Conservation (phyloP, 2,329 filamentous ascomycete species). For the Neofusicoccum sp. region DNA sequence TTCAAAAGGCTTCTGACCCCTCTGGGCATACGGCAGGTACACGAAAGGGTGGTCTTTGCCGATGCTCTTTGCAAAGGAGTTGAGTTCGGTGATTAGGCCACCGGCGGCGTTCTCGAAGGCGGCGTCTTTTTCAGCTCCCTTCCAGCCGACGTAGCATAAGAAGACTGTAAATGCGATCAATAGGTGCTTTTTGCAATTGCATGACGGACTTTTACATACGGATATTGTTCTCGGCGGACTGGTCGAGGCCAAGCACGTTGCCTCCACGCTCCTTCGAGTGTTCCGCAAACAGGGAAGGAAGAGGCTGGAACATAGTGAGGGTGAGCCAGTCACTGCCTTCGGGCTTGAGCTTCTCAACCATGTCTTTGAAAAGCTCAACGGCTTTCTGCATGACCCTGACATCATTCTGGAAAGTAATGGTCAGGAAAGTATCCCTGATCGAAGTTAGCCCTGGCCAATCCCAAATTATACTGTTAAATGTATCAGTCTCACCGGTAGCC, state of each 20-base stretch:
- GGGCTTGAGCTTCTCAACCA: constrained; percentile 33
- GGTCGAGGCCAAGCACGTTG: constrained; percentile 25
- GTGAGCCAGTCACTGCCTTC: constrained; percentile 21
- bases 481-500: constrained; percentile 11
- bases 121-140: constrained; percentile 5
- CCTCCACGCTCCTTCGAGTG: constrained; percentile 19
- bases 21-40: constrained; percentile 14
- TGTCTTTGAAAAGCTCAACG: constrained; percentile 40
- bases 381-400: constrained; percentile 37
- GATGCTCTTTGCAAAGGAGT: neutral
- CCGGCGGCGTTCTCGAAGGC: neutral
- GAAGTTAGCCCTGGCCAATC: too few relatives aligned
- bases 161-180: neutral
- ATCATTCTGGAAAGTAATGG: constrained; percentile 34
- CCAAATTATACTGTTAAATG: too few relatives aligned
- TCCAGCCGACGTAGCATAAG: constrained; percentile 13
- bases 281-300: constrained; percentile 20
- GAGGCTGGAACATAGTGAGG: constrained; percentile 22
- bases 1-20: constrained; percentile 22
- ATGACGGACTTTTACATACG: neutral
- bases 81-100: neutral
- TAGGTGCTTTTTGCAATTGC: neutral
- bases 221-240: constrained; percentile 21
- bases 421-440: constrained; percentile 22
- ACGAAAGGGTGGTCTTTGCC: constrained; percentile 8